A percentile compares a stretch with the other conserved stretches of the same genome.
Evolutionary conservation across 441 rosid species (phyloP).

Genomic region (Populus trichocarpa): DNA sequence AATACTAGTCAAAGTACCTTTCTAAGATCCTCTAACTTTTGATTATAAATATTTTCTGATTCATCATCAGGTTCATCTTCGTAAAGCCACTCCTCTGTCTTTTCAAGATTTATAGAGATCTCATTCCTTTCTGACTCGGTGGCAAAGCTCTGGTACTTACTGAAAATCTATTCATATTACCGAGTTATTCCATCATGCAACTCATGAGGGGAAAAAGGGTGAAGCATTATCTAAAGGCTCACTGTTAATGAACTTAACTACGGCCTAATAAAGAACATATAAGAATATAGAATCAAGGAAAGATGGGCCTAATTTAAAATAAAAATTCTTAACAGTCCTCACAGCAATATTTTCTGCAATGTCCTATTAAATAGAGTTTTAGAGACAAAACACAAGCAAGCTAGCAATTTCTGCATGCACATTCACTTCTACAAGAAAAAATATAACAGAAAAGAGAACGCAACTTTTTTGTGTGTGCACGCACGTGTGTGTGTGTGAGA

Average conservation of each 20-base stretch:
- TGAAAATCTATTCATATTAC: slow-evolving; percentile 42
- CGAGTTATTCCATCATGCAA: background rate
- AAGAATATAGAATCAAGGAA: background rate
- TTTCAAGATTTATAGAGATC: slow-evolving; percentile 52
- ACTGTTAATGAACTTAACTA: background rate
- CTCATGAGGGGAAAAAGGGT: background rate
- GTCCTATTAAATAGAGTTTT: background rate
- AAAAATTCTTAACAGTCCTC: background rate
- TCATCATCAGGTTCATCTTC: slow-evolving; percentile 90
- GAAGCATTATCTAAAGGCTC: background rate
- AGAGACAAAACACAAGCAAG: background rate
- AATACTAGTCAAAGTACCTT: slow-evolving; percentile 35
- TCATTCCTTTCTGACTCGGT: slow-evolving; percentile 54
- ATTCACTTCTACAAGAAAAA: too few species aligned
- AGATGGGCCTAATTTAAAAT: background rate
- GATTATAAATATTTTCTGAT: slow-evolving; percentile 71
- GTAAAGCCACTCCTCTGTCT: slow-evolving; percentile 72
- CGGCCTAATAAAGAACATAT: background rate
- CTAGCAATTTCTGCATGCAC: background rate
- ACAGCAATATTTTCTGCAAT: background rate
- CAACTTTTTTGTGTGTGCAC: too few species aligned
- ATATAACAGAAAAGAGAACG: too few species aligned
- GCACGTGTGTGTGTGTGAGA: too few species aligned
- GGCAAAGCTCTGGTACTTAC: slow-evolving; percentile 58
- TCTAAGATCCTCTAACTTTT: slow-evolving; percentile 74